Base-by-base conservation (phyloP, 192 early-diverging fungal genomes). In the Allomyces javanicus region DNA sequence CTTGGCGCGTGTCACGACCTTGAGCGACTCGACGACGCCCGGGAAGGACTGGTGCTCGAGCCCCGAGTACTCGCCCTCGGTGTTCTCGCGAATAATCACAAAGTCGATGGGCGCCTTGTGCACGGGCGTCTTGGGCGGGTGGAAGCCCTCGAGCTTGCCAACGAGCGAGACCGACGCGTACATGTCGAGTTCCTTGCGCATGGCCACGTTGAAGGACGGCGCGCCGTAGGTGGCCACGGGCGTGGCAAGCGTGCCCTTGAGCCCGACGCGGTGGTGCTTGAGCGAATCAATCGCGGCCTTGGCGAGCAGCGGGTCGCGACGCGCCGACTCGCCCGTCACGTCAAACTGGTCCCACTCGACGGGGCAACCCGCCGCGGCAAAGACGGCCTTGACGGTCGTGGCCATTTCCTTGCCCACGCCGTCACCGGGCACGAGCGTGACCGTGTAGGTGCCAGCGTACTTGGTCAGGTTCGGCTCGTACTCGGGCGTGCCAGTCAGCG, bases 21-120 rank as follows among this genome's bases (percentile, higher is more conserved):
- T 99, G 68, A 99, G 79, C 62, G 94, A 97, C 77, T 99, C 96
- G 67, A 99, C 93, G 24, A 99, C 94, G 69, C 96, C 96, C 14
- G 93, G 89, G 80, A 90, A 90, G 66, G 94, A 92, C 86, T 88
- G 86, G 83, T 99, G 96, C 79, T 99, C 96, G 64, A 95, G 83
- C 17, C 96, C 96, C 75, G 93, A 90, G 86, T 99, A 99, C 81
- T 99, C 96, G 72, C 96, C 96, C 79, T 99, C 96, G 62, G 96
- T 99, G 85, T 99, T 99, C 73, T 99, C 96, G 81, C 96, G 90
- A 76, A 99, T 96, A 69, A 99, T 94, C 71, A 90, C 89, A 87
- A 99, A 92, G 80, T 99, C 88, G 55, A 99, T 93, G 69, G 87
- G 80, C 73, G 88, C 88, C 78, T 94, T 89, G 72, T 94, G 89